Evolutionary conservation across 2,329 filamentous ascomycete species (phyloP).

Genomic region (Rugonectria rugulosa): DNA sequence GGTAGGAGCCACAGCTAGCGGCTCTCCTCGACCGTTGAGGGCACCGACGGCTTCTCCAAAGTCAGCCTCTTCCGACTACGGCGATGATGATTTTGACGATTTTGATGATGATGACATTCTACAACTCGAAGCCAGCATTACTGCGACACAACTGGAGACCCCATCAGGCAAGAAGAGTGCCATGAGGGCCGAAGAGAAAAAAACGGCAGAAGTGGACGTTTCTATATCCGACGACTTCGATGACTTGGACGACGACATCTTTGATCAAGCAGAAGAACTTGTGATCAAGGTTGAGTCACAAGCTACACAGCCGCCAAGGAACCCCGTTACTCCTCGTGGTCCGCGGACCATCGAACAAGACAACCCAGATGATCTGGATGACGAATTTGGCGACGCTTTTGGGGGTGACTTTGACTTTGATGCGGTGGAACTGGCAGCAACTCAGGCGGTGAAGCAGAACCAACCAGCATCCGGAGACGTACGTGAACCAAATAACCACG

Average conservation of each 20-base stretch:
- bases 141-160: conserved; percentile 38
- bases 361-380: conserved; percentile 29
- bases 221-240: conserved; percentile 63
- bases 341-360: conserved; percentile 2
- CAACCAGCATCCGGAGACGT: conserved; percentile 43
- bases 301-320: conserved; percentile 19
- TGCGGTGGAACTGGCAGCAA: conserved; percentile 75
- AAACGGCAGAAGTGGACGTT: background rate
- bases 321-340: conserved; percentile 8
- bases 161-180: conserved; percentile 6
- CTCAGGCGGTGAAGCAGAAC: conserved; percentile 63
- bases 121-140: conserved; percentile 58
- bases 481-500: conserved; percentile 42
- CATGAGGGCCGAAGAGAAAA: background rate
- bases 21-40: conserved; percentile 34
- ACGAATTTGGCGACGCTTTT: conserved; percentile 53
- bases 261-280: conserved; percentile 54
- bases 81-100: conserved; percentile 65
- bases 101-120: conserved; percentile 68
- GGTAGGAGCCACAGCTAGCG: conserved; percentile 28
- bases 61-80: conserved; percentile 56
- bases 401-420: conserved; percentile 83
- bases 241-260: conserved; percentile 69
- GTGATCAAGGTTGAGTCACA: conserved; percentile 32
- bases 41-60: conserved; percentile 18